phyloP scores from a whole-genome alignment of 23 red algal species.

The Cyanidiococcus yangmingshanensis region DNA sequence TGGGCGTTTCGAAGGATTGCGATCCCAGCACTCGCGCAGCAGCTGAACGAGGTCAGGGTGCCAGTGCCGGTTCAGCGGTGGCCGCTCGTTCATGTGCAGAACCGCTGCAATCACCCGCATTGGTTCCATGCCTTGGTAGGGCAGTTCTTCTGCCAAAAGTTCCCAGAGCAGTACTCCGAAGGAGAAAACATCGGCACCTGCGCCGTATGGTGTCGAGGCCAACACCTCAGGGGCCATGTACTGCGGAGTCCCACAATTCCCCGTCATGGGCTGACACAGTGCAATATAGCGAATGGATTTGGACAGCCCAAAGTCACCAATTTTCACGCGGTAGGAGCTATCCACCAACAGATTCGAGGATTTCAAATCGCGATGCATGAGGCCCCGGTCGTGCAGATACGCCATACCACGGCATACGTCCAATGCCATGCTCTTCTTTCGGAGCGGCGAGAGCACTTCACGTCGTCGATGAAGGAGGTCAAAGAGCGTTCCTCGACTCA shows the following conservation, averaged over 20 bases:
- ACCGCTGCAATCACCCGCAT: slow-evolving; percentile 92
- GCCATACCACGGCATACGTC: slow-evolving; percentile 74
- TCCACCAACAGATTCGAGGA: slow-evolving; percentile 89
- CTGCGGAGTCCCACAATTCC: slow-evolving; percentile 95
- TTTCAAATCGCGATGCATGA: slow-evolving; percentile 90
- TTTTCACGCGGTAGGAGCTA: slow-evolving; percentile 56
- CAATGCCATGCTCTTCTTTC: slow-evolving; percentile 23
- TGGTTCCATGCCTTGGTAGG: slow-evolving; percentile 88
- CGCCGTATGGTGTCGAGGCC: slow-evolving; percentile 65
- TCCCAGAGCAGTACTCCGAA: slow-evolving; percentile 97
- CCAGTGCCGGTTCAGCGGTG: slow-evolving; percentile 39
- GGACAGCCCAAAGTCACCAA: slow-evolving; percentile 90
- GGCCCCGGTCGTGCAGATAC: slow-evolving; percentile 74
- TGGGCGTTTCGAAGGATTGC: slow-evolving; percentile 50
- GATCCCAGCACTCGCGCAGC: slow-evolving; percentile 72
- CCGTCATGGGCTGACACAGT: slow-evolving; percentile 69
- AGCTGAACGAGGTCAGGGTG: slow-evolving; percentile 40
- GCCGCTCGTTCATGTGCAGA: slow-evolving; percentile 48
- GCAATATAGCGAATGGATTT: slow-evolving; percentile 35
- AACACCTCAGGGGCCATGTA: slow-evolving; percentile 98
- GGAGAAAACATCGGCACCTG: slow-evolving; percentile 96
- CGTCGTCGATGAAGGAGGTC: slow-evolving; percentile 69
- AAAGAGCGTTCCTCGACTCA: slow-evolving; percentile 78
- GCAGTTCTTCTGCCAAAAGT: slow-evolving; percentile 60
- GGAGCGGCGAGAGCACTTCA: slow-evolving; percentile 21